phyloP scores from a whole-genome alignment of 2,329 filamentous ascomycete species.

The Fusarium tuaranense region DNA sequence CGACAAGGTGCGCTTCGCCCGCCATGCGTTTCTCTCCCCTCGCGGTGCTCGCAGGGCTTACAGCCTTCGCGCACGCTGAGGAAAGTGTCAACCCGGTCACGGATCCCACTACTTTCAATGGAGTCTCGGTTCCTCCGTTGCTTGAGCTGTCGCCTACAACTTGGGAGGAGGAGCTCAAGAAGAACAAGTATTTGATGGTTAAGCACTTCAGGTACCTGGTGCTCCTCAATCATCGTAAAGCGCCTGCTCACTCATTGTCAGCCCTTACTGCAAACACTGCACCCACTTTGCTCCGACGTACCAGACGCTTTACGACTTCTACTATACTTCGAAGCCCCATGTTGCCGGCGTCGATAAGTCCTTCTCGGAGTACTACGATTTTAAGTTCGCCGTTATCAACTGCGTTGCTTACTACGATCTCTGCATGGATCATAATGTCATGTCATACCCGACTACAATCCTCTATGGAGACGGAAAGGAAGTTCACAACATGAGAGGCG shows the following conservation, averaged over 20 bases:
- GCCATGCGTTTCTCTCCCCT: constrained; percentile 52
- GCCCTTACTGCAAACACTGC: constrained; percentile 78
- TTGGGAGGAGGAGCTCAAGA: constrained; percentile 67
- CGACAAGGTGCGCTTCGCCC: constrained; percentile 21
- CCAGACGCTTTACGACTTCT: constrained; percentile 96
- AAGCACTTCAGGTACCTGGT: constrained; percentile 75
- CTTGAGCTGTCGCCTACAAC: constrained; percentile 69
- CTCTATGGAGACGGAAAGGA: constrained; percentile 84
- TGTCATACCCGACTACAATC: constrained; percentile 79
- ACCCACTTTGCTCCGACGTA: constrained; percentile 82
- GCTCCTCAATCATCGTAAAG: neutral
- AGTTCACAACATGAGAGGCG: constrained; percentile 72
- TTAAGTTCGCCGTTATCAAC: constrained; percentile 88
- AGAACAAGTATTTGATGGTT: constrained; percentile 64
- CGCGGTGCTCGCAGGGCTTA: constrained; percentile 60
- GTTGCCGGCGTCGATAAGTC: constrained; percentile 64
- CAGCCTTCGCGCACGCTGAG: constrained; percentile 49
- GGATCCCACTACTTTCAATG: constrained; percentile 72
- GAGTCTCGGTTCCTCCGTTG: constrained; percentile 73
- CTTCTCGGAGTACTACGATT: constrained; percentile 88
- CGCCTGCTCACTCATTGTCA: constrained; percentile 46
- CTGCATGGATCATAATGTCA: constrained; percentile 76
- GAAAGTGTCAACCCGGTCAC: constrained; percentile 49
- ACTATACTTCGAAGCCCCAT: constrained; percentile 85
- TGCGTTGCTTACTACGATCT: constrained; percentile 86